A percentile compares a stretch with the other conserved stretches of the same genome.
phyloP scores from a whole-genome alignment of 805 yeast species.

The Wickerhamiella australiensis region DNA sequence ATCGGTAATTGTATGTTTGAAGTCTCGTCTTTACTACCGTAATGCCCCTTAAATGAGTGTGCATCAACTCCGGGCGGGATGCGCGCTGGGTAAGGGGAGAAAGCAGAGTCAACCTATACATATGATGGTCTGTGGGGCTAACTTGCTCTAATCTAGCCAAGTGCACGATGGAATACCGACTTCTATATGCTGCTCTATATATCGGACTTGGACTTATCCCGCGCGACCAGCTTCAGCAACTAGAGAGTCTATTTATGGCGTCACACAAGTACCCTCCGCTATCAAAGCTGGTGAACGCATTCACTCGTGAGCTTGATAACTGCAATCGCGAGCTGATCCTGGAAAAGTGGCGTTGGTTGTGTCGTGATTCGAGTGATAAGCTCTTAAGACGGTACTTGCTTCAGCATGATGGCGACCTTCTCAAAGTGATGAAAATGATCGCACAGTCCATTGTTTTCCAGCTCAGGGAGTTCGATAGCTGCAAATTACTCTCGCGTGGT shows the following conservation, averaged over 20 bases:
- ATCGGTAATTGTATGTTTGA: no score
- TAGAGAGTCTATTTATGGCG: not conserved
- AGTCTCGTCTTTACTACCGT: no score
- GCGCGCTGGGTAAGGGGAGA: not conserved
- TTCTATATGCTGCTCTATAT: slow-evolving; percentile 2
- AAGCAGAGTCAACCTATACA: not conserved
- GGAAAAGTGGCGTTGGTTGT: slow-evolving; percentile 2
- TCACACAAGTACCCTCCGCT: not conserved
- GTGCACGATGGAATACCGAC: not conserved
- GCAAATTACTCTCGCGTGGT: slow-evolving; percentile 50
- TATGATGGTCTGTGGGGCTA: not conserved
- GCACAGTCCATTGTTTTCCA: not conserved
- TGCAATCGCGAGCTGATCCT: not conserved
- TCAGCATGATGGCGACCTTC: slow-evolving; percentile 49
- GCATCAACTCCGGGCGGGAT: not conserved
- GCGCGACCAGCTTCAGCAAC: not conserved
- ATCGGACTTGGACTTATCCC: not conserved
- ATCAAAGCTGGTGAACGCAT: not conserved
- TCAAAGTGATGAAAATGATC: not conserved
- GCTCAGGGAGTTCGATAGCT: slow-evolving; percentile 40
- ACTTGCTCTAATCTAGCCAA: not conserved
- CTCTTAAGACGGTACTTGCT: slow-evolving; percentile 60
- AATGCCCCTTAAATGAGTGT: not conserved
- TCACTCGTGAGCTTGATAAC: not conserved
- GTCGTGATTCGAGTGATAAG: slow-evolving; percentile 64